Conservation (phyloP, 352 stramenopile species). For the Phytophthora idaei region DNA sequence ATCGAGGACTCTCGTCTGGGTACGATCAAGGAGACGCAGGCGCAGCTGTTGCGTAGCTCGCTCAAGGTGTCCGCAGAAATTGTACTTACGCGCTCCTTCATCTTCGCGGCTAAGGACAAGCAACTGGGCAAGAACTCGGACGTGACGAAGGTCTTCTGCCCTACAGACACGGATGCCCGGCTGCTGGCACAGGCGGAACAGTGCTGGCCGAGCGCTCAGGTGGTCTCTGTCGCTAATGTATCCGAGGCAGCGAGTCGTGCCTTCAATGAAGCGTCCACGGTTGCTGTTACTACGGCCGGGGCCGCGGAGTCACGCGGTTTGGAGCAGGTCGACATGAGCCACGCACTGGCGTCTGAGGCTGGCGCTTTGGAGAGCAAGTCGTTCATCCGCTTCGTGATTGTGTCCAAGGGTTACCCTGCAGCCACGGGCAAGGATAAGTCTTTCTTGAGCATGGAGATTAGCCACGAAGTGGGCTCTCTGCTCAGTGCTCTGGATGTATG, state of each 20-base stretch:
- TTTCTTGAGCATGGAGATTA: slow-evolving; percentile 85
- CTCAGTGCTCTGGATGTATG: slow-evolving; percentile 80
- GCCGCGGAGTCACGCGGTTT: slow-evolving; percentile 50
- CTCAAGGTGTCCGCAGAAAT: slow-evolving; percentile 84
- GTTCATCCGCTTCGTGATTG: slow-evolving; percentile 78
- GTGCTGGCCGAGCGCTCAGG: slow-evolving; percentile 69
- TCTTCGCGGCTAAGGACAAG: slow-evolving; percentile 68
- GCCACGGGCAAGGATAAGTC: slow-evolving; percentile 84
- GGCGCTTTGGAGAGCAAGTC: slow-evolving; percentile 37
- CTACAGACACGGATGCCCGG: slow-evolving; percentile 56
- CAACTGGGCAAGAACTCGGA: slow-evolving; percentile 47
- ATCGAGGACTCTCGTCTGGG: slow-evolving; percentile 86
- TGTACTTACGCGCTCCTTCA: slow-evolving; percentile 69
- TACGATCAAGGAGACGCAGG: slow-evolving; percentile 90
- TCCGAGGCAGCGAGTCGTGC: slow-evolving; percentile 60
- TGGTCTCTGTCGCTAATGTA: slow-evolving; percentile 72
- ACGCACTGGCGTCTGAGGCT: slow-evolving; percentile 54
- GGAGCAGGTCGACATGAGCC: slow-evolving; percentile 55
- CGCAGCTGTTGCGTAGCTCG: slow-evolving; percentile 67
- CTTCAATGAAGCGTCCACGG: slow-evolving; percentile 38
- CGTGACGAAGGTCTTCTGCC: slow-evolving; percentile 64
- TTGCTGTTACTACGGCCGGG: slow-evolving; percentile 63
- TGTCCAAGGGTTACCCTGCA: slow-evolving; percentile 68
- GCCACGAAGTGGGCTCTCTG: slow-evolving; percentile 88
- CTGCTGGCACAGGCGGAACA: slow-evolving; percentile 70